Conservation (phyloP, 768 basidiomycete species). For the Amanita pseudoporphyria region DNA sequence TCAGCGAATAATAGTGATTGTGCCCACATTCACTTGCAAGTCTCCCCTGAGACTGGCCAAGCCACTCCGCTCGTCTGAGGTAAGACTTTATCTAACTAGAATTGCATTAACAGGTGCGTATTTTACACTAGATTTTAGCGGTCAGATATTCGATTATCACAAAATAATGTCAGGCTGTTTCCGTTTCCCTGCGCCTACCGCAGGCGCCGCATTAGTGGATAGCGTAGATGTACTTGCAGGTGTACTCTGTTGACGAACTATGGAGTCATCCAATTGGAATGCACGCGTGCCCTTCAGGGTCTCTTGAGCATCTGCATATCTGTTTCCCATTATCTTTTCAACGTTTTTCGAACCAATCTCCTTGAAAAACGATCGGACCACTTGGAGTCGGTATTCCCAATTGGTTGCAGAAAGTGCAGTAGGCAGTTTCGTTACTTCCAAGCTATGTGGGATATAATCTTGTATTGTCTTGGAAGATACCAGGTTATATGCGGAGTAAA, state of each 20-base stretch:
- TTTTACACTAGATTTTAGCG: too few species aligned
- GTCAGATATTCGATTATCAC: too few species aligned
- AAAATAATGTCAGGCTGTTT: neutral
- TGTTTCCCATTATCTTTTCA: conserved; percentile 22
- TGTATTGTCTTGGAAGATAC: conserved; percentile 17
- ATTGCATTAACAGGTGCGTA: too few species aligned
- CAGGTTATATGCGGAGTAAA: conserved; percentile 15
- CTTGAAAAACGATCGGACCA: conserved; percentile 18
- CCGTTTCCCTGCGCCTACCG: neutral
- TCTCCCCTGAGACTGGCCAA: too few species aligned
- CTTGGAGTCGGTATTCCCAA: conserved; percentile 17
- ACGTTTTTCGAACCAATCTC: conserved; percentile 18
- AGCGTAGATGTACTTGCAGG: too few species aligned
- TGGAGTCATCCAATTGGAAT: neutral
- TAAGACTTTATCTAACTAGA: too few species aligned
- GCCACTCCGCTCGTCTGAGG: too few species aligned
- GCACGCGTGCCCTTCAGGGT: conserved; percentile 14
- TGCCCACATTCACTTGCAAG: too few species aligned
- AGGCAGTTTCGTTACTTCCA: conserved; percentile 19
- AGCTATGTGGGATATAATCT: conserved; percentile 17
- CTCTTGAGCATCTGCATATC: conserved; percentile 21
- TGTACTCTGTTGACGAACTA: neutral
- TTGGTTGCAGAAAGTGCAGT: conserved; percentile 13
- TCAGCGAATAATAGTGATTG: too few species aligned
- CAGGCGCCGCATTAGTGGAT: neutral